Conservation (phyloP, 83 land plant species). For the Diphasiastrum complanatum region DNA sequence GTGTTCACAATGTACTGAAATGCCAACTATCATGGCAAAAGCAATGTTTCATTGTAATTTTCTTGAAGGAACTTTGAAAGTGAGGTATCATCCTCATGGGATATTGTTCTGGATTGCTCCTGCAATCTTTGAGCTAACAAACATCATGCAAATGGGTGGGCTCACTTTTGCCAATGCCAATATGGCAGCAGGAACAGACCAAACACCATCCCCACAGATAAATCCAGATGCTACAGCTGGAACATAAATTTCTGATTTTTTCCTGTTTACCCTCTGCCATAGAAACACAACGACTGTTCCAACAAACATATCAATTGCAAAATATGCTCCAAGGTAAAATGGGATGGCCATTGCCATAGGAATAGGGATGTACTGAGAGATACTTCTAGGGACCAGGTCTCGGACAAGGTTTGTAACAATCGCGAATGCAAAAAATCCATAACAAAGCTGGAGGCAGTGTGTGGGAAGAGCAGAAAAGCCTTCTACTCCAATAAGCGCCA, state of each 20-base stretch:
- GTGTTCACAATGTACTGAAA: too few species aligned
- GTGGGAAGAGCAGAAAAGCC: slow-evolving; percentile 63
- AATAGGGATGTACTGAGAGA: slow-evolving; percentile 3
- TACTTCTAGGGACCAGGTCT: slow-evolving; percentile 1
- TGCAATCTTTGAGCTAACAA: not conserved
- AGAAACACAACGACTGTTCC: not conserved
- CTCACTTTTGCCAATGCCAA: slow-evolving; percentile 8
- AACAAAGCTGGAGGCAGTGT: slow-evolving; percentile 33
- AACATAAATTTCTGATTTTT: not conserved
- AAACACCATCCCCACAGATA: slow-evolving; percentile 16
- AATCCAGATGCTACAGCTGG: slow-evolving; percentile 17
- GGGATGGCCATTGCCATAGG: slow-evolving; percentile 22
- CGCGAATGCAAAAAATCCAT: slow-evolving; percentile 6
- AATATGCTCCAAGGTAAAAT: slow-evolving; percentile 12
- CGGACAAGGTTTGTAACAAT: not conserved
- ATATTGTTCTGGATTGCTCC: too few species aligned
- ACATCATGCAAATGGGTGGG: slow-evolving; percentile 16
- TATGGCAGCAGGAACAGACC: slow-evolving; percentile 10
- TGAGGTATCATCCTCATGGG: too few species aligned
- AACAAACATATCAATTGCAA: slow-evolving; percentile 7
- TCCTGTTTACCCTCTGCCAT: too few species aligned
- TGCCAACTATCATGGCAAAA: too few species aligned
- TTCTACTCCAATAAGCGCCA: slow-evolving; percentile 64
- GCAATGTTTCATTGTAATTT: too few species aligned
- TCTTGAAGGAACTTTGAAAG: too few species aligned